These are phyloP conservation scores for Carex littledalei DNA, from an alignment of 176 grass and related monocot genomes.

Conservation along the genomic window DNA sequence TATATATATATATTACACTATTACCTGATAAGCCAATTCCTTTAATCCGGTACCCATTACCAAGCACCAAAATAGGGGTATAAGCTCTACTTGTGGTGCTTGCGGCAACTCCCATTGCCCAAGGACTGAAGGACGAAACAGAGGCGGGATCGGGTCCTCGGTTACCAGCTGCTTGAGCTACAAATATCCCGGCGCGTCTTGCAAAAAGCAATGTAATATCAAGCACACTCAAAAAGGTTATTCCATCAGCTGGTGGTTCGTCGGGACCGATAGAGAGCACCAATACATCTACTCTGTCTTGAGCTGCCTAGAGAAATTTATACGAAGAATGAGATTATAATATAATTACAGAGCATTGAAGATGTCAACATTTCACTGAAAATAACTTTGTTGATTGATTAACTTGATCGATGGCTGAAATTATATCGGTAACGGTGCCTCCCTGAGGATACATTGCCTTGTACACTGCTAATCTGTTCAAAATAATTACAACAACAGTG, in stretches of 20 bases:
- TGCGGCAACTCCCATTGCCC: conserved; percentile 44
- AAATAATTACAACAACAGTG: not conserved
- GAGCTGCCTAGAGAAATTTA: conserved; percentile 36
- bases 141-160: conserved; percentile 31
- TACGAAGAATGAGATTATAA: not conserved
- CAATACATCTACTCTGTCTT: conserved; percentile 53
- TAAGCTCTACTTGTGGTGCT: conserved; percentile 40
- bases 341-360: not conserved
- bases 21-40: conserved; percentile 53
- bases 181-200: conserved; percentile 49
- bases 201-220: conserved; percentile 51
- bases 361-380: not conserved
- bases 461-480: conserved; percentile 50
- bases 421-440: conserved; percentile 43
- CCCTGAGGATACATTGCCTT: conserved; percentile 54
- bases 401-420: conserved; percentile 72
- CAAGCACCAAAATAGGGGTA: conserved; percentile 24
- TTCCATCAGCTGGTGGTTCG: conserved; percentile 15
- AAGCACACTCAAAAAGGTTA: conserved; percentile 51
- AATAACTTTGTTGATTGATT: not conserved
- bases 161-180: conserved; percentile 59
- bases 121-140: conserved; percentile 53
- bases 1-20: too few relatives aligned
- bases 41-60: conserved; percentile 18
- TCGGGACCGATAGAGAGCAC: conserved; percentile 51